Conservation (phyloP, 2,329 filamentous ascomycete genomes). For the Penicillium polonicum region DNA sequence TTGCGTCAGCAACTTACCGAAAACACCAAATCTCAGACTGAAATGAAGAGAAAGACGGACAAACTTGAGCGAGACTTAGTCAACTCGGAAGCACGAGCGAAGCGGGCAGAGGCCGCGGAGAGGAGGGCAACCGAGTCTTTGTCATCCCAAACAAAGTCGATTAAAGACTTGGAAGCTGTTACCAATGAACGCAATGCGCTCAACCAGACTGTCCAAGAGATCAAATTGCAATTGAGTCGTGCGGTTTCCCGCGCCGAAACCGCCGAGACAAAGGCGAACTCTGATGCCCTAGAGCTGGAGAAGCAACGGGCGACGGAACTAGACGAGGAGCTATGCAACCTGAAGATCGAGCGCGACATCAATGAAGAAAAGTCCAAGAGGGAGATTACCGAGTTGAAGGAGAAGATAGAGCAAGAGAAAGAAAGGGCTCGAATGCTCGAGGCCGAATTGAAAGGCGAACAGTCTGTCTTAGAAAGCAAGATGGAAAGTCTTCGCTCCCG, state of each 20-base stretch:
- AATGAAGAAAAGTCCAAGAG: slow-evolving; percentile 67
- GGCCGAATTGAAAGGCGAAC: slow-evolving; percentile 77
- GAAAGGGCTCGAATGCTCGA: slow-evolving; percentile 69
- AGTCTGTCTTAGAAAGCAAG: slow-evolving; percentile 75
- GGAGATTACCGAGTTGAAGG: slow-evolving; percentile 69
- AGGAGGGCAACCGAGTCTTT: slow-evolving; percentile 57
- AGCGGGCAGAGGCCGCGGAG: slow-evolving; percentile 59
- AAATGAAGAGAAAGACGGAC: slow-evolving; percentile 56
- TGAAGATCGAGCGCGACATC: slow-evolving; percentile 74
- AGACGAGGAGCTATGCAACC: slow-evolving; percentile 63
- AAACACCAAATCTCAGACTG: slow-evolving; percentile 51
- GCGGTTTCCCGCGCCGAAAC: slow-evolving; percentile 66
- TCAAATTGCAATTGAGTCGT: slow-evolving; percentile 68
- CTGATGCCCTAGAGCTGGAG: slow-evolving; percentile 67
- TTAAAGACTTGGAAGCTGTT: slow-evolving; percentile 61
- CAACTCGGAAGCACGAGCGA: slow-evolving; percentile 55
- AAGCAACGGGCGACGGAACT: slow-evolving; percentile 55
- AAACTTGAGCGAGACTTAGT: slow-evolving; percentile 58
- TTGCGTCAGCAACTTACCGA: slow-evolving; percentile 57
- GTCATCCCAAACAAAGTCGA: slow-evolving; percentile 51
- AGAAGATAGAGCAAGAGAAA: slow-evolving; percentile 69
- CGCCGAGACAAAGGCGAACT: slow-evolving; percentile 64
- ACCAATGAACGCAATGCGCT: slow-evolving; percentile 63
- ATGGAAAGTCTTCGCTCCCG: slow-evolving; percentile 81
- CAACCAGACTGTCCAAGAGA: slow-evolving; percentile 63